These are phyloP conservation scores for Fistulifera solaris DNA, from an alignment of 108 stramenopile species.

Conservation along the genomic window DNA sequence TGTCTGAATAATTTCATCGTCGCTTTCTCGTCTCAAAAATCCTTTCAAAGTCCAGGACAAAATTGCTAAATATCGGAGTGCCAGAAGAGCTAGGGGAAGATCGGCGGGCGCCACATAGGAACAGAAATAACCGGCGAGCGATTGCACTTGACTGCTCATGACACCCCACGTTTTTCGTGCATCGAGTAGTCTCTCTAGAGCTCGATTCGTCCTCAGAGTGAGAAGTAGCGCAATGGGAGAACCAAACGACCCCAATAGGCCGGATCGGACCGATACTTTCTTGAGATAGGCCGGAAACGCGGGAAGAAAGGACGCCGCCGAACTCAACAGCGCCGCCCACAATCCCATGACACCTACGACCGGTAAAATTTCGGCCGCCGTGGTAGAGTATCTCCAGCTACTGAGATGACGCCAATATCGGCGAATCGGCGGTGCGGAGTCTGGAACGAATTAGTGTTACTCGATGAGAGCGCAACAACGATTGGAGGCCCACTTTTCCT, in stretches of 20 bases:
- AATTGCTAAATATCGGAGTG: slow-evolving; percentile 19
- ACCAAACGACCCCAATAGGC: slow-evolving; percentile 9
- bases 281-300: slow-evolving; percentile 1
- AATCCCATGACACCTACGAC: slow-evolving; percentile 14
- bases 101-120: slow-evolving; percentile 10
- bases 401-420: slow-evolving; percentile 22
- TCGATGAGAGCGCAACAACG: too few relatives aligned
- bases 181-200: slow-evolving; percentile 18
- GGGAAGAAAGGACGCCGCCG: background rate
- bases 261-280: slow-evolving; percentile 1
- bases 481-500: too few relatives aligned
- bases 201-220: slow-evolving; percentile 22
- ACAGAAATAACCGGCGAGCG: slow-evolving; percentile 13
- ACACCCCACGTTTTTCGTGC: slow-evolving; percentile 24
- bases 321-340: slow-evolving; percentile 17
- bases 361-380: slow-evolving; percentile 22
- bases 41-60: slow-evolving; percentile 32
- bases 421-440: slow-evolving; percentile 10
- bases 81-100: slow-evolving; percentile 14
- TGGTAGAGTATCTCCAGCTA: slow-evolving; percentile 17
- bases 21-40: slow-evolving; percentile 10
- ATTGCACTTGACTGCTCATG: slow-evolving; percentile 9
- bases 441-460: too few relatives aligned
- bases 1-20: slow-evolving; percentile 7
- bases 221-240: slow-evolving; percentile 30